Base-by-base conservation (phyloP, 2,329 filamentous ascomycete species). In the Epichloe festucae region DNA sequence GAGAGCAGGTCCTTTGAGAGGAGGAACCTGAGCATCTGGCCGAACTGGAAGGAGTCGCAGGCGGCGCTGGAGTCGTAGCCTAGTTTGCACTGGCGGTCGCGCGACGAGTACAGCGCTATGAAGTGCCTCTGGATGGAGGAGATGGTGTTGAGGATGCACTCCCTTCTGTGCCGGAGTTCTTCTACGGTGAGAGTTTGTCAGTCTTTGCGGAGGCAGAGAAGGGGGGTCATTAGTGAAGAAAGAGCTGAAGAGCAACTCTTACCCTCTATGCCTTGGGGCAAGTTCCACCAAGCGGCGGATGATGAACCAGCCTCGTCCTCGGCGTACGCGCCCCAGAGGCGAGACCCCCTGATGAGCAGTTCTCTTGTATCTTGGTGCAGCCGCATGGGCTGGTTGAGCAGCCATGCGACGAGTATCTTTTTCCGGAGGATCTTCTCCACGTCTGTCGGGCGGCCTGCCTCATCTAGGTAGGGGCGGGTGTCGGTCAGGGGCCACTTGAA, bases 41-140 rank as follows among this genome's bases (percentile, higher is more conserved):
- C 86, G 1, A 90, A 76, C 65, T 90, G 86, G 60, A 85, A 90
- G 2, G 81, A 82, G 67, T 90, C 86, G 64, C 86, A 89, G 42
- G 84, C 79, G 2, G 76, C 67, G 55, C 81, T 85, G 2, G 80
- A 82, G 60, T 87, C 84, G 65, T 89, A 89, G 49, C 85, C 85
- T 0, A 88, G 74, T 59, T 80, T 81, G 65, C 86, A 89, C 62
- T 89, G 85, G 7, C 71, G 67, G 35, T 68, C 74, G n/a, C 81
- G 78, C 10, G 84, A 85, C 1, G 79, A 78, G 63, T 89, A 89
- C 0, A 85, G 68, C 6, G 65, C 62, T 3, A 89, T 68, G 52
- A 88, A 89, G 62, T 89, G 80, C 1, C 72, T 71, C 54, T 83
- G 83, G 1, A 89, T 70, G 0, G 84, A 87, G 50, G 84, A 79